Base-by-base conservation (phyloP, 495 filamentous ascomycete species). In the Aspergillus avenaceus region DNA sequence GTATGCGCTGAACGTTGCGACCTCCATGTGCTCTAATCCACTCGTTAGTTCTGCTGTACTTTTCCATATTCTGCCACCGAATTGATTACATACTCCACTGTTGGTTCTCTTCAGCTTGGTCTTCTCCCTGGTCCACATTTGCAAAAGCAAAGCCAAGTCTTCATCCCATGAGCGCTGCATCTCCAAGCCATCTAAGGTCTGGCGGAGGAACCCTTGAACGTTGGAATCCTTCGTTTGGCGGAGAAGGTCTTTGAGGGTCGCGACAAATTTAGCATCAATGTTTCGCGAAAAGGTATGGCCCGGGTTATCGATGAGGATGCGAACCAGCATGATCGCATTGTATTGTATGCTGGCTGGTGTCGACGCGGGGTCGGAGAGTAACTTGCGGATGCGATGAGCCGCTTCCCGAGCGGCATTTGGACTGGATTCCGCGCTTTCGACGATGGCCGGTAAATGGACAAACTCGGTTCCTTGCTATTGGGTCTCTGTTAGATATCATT, bases 321-420 rank as follows among this genome's bases (percentile, higher is more conserved):
- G 85, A 47, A 91, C 80, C 42, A 99, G 77, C 95, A 97, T 99
- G 57, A 97, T 86, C 45, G 87, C 86, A 72, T 97, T 97, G 75
- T 96, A 97, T 70, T 97, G 93, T 31, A 83, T 80, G 50, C 87
- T 80, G 16, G 84, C 81, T 26, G 76, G 72, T 22, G 71, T 64
- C 53, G 66, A 73, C 63, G 85, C 79, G 38, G 91, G 86, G 32
- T 78, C 81, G 31, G 81, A 76, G 34, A 98, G 76, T 61, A 86
- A 90, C 60, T 90, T 92, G 61, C 88, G 85, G 61, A 97, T 88
- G 48, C 83, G 72, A 47, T 77, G 62, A 36, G 89, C 87, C 48
- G 87, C 85, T 58, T 88, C 86, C 46, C 81, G 79, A 25, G 92
- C 91, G 18, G 95, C 95, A 25, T 71, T 71, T 9, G 93, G 91